Conservation (phyloP, 164 flowering plant species). For the Magnolia officinalis region DNA sequence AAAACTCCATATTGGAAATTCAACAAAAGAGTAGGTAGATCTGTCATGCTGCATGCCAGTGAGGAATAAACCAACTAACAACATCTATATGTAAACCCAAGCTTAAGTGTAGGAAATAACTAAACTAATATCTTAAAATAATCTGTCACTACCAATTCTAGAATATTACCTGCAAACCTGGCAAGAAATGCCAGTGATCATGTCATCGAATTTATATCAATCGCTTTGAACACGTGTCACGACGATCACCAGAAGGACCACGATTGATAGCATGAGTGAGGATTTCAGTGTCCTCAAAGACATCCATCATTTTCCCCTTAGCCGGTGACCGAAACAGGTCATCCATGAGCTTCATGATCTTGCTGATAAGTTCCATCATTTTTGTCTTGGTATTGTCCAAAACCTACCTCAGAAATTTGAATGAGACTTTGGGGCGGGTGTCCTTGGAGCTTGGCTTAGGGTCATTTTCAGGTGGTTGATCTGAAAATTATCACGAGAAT, state of each 20-base stretch:
- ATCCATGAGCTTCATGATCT: conserved; percentile 27
- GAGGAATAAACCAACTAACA: no score
- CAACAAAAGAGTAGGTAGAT: no score
- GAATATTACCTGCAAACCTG: no score
- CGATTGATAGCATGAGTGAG: no score
- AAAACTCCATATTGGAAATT: no score
- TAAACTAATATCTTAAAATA: no score
- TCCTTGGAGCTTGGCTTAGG: conserved; percentile 14
- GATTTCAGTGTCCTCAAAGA: no score
- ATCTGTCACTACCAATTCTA: no score
- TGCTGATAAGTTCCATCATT: conserved; percentile 37
- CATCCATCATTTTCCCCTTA: conserved; percentile 20
- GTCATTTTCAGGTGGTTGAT: conserved; percentile 8
- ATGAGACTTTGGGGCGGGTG: conserved; percentile 11
- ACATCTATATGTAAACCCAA: no score
- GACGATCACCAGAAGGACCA: conserved; percentile 63
- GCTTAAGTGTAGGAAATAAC: no score
- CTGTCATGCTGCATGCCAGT: no score
- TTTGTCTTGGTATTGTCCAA: conserved; percentile 35
- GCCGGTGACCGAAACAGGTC: conserved; percentile 29
- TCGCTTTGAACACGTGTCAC: conserved; percentile 39
- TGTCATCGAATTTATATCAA: conserved; percentile 49
- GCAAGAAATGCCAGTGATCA: conserved; percentile 6
- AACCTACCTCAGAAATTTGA: conserved; percentile 33
- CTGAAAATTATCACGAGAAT: no score